These are phyloP conservation scores for Primulina eburnea DNA, from an alignment of 257 asterid genomes.

Conservation along the genomic window DNA sequence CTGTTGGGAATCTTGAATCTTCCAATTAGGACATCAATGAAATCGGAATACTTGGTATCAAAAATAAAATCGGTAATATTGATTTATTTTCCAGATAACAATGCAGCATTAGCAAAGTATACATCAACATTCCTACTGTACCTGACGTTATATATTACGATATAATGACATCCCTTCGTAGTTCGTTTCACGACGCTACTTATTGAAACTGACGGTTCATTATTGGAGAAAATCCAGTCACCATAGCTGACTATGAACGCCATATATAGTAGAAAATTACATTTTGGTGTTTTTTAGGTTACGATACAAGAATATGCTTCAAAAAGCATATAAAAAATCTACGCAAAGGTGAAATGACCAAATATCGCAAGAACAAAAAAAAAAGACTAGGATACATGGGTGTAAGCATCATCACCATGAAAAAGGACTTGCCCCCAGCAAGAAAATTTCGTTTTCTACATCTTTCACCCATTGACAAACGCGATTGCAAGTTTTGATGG, in stretches of 20 bases:
- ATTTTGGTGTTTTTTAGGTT: neutral
- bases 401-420: constrained; percentile 62
- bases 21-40: neutral
- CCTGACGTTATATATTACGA: too few relatives aligned
- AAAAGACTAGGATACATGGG: constrained; percentile 32
- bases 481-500: constrained; percentile 88
- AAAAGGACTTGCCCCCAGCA: constrained; percentile 87
- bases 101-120: neutral
- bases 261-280: neutral
- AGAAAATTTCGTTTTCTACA: constrained; percentile 79
- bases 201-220: neutral
- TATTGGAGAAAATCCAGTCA: neutral
- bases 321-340: too few relatives aligned
- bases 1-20: neutral
- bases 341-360: neutral
- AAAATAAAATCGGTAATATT: too few relatives aligned
- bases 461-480: constrained; percentile 97
- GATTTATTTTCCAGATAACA: neutral
- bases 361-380: neutral
- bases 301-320: neutral
- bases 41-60: neutral
- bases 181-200: neutral
- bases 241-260: neutral
- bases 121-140: too few relatives aligned
- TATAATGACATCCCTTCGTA: neutral